These are phyloP conservation scores for Rhodotorula sp. DNA, from an alignment of 1,284 basidiomycete species.

Conservation along the genomic window DNA sequence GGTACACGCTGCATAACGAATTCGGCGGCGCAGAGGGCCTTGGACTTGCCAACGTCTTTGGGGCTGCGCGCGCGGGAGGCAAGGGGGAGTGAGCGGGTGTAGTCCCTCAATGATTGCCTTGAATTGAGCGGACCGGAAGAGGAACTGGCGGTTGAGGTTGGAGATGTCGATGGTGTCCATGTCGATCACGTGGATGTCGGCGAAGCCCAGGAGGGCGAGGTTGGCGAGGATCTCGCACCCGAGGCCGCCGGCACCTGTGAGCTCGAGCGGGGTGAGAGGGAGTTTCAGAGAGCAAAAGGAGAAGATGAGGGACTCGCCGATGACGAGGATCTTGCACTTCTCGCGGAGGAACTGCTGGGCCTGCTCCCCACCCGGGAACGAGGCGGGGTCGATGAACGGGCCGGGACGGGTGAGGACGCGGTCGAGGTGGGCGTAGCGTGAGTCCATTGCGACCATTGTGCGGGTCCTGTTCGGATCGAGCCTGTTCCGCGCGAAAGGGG, in stretches of 20 bases:
- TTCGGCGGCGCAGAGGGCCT: slow-evolving; percentile 90
- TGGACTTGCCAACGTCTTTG: slow-evolving; percentile 90
- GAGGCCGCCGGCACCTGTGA: slow-evolving; percentile 74
- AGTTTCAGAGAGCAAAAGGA: neutral
- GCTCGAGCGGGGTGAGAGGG: too few species aligned
- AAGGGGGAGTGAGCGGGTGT: neutral
- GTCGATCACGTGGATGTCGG: slow-evolving; percentile 98
- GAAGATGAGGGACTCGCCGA: slow-evolving; percentile 56
- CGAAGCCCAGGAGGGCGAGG: slow-evolving; percentile 90
- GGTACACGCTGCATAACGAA: slow-evolving; percentile 94
- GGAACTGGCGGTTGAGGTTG: slow-evolving; percentile 96
- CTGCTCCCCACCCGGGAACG: slow-evolving; percentile 25
- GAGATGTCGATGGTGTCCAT: slow-evolving; percentile 99
- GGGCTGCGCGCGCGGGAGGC: slow-evolving; percentile 58
- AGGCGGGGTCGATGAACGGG: slow-evolving; percentile 35
- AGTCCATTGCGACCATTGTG: neutral
- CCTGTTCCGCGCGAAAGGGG: too few species aligned
- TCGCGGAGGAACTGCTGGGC: slow-evolving; percentile 66
- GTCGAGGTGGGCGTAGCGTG: slow-evolving; percentile 33
- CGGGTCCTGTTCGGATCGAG: too few species aligned
- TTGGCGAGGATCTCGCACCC: slow-evolving; percentile 95
- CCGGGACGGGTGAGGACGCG: slow-evolving; percentile 30
- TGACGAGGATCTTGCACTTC: slow-evolving; percentile 89
- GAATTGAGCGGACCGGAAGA: slow-evolving; percentile 72
- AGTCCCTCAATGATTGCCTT: too few species aligned